A percentile compares a stretch with the other conserved stretches of the same genome.
phyloP scores from a whole-genome alignment of 1,139 yeast genomes.

The Geotrichum cucujoidarum region DNA sequence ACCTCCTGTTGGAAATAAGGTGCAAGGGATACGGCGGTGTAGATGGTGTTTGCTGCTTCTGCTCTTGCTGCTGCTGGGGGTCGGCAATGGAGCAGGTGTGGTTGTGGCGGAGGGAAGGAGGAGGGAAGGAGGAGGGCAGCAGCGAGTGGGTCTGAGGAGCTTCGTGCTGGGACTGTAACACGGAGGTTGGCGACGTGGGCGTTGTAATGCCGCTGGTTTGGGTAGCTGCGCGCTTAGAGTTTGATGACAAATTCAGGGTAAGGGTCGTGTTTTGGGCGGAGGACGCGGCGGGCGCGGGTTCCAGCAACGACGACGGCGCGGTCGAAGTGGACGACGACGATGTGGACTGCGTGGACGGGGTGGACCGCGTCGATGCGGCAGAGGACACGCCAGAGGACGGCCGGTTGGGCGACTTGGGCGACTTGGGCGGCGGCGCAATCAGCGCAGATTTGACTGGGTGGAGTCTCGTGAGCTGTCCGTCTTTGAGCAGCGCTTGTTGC shows the following conservation, averaged over 20 bases:
- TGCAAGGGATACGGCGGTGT: no score
- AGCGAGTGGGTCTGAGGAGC: background rate
- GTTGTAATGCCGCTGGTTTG: background rate
- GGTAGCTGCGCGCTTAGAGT: background rate
- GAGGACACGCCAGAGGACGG: background rate
- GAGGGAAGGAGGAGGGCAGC: background rate
- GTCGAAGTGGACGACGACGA: background rate
- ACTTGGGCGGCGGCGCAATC: background rate
- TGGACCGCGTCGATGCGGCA: background rate
- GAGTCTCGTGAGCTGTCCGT: background rate
- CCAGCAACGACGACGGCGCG: background rate
- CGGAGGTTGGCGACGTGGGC: background rate
- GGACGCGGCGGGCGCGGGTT: no score
- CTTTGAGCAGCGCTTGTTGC: background rate
- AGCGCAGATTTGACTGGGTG: background rate
- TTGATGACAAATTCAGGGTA: background rate
- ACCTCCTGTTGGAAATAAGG: background rate
- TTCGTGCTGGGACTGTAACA: background rate
- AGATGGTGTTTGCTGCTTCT: no score
- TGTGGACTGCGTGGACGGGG: background rate
- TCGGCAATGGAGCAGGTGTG: background rate
- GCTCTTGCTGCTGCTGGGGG: background rate
- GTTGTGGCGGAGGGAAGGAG: constrained; percentile 1
- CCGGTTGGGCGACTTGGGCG: background rate
- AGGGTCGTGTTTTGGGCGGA: background rate